Evolutionary conservation across 2,329 filamentous ascomycete genomes (phyloP).

Genomic region (Monosporascus cannonballus): DNA sequence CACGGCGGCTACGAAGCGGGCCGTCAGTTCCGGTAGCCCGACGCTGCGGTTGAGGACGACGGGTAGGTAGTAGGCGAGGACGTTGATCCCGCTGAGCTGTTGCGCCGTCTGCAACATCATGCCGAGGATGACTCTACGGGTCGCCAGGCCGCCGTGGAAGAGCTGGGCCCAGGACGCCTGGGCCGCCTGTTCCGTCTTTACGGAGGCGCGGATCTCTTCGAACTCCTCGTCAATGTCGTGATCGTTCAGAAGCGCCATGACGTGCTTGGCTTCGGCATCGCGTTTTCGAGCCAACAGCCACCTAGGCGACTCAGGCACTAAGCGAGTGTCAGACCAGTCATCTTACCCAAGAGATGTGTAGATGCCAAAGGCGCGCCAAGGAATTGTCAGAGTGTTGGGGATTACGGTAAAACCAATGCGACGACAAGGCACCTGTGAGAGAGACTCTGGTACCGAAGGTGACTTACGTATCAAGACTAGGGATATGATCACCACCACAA

Average conservation of each 20-base stretch:
- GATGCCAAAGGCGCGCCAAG: no score
- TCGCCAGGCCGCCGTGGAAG: conserved; percentile 2
- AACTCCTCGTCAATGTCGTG: conserved; percentile 2
- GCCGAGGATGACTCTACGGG: conserved; percentile 1
- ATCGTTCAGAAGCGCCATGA: conserved; percentile 1
- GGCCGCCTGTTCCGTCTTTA: conserved; percentile 1
- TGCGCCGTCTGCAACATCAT: conserved; percentile 1
- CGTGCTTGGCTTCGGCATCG: conserved; percentile 1
- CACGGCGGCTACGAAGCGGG: conserved; percentile 2
- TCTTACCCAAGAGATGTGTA: neutral
- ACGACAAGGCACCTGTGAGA: neutral
- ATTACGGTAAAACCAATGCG: neutral
- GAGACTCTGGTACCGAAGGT: neutral
- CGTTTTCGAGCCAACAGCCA: neutral
- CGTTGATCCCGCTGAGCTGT: conserved; percentile 5
- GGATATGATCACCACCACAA: neutral
- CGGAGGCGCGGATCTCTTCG: conserved; percentile 2
- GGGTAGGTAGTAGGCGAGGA: conserved; percentile 4
- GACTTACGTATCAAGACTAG: neutral
- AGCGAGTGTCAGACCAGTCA: neutral
- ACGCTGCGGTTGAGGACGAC: conserved; percentile 2
- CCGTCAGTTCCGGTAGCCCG: neutral
- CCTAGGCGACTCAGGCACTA: neutral
- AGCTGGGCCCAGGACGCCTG: conserved; percentile 3
- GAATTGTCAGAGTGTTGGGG: no score